A percentile compares a stretch with the other conserved stretches of the same genome.
phyloP scores from a whole-genome alignment of 192 early-diverging fungal species.

The Umbelopsis sp. region DNA sequence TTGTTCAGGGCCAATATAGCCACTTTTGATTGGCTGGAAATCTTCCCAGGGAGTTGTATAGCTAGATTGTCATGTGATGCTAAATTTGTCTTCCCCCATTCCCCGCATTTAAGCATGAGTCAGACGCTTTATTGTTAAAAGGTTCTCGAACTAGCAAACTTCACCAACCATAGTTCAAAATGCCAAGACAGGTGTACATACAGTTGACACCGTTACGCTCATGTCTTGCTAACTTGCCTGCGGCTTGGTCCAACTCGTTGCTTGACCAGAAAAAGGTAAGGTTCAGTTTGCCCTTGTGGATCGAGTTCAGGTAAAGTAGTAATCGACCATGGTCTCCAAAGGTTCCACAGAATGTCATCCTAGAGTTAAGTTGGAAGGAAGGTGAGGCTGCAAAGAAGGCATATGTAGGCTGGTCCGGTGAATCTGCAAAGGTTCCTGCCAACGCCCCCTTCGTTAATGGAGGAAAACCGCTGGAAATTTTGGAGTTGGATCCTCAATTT shows the following conservation, averaged over 20 bases:
- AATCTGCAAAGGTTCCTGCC: conserved; percentile 41
- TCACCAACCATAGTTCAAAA: conserved; percentile 18
- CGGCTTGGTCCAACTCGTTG: conserved; percentile 72
- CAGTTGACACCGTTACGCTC: conserved; percentile 64
- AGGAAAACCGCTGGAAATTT: conserved; percentile 39
- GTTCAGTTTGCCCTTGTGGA: background rate
- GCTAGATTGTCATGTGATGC: conserved; percentile 5
- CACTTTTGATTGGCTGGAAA: too few species aligned
- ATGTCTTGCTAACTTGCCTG: conserved; percentile 76
- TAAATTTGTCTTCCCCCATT: background rate
- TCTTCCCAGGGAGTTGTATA: too few species aligned
- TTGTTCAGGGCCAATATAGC: too few species aligned
- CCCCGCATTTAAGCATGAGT: conserved; percentile 17
- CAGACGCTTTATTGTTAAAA: conserved; percentile 8
- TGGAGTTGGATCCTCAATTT: conserved; percentile 77
- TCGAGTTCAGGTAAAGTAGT: background rate
- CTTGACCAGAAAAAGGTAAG: conserved; percentile 69
- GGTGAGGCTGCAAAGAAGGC: conserved; percentile 40
- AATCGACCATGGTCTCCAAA: background rate
- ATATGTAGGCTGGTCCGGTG: conserved; percentile 72
- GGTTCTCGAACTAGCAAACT: background rate
- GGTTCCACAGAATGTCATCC: conserved; percentile 64
- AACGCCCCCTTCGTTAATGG: conserved; percentile 37
- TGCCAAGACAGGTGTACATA: conserved; percentile 67
- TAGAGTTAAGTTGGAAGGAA: conserved; percentile 56